Base-by-base conservation (phyloP, 257 asterid genomes). In the Ligustrum vulgare region DNA sequence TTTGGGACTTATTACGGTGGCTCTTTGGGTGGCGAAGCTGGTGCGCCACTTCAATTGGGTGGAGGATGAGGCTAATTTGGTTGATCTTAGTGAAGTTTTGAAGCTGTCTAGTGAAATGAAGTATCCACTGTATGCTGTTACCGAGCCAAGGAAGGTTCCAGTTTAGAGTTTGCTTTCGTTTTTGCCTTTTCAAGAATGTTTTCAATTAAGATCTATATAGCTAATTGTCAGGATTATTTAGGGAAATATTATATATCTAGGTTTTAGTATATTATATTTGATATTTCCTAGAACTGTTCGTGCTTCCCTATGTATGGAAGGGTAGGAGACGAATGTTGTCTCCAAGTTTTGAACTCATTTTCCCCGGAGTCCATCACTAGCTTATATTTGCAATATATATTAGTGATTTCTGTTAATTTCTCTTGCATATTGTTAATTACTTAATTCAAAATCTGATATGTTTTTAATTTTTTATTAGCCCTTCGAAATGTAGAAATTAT, bases 71-170 rank as follows among this genome's bases (percentile, higher is more conserved):
- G 23, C 5, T 45, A 33, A 70, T 16, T 86, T 85, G 69, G 90
- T 86, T 35, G 88, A 76, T 4, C 67, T 88, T 80, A 58, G 76
- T 0, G 93, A 88, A 84, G 72, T 70, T 36, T 18, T 88, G 86
- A 88, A 86, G 81, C 65, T 88, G 68, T 86, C 93, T 2, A 84
- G 90, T 35, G 93, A 88, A 82, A 88, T 88, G 93, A 84, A 86
- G 84, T 32, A 10, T 5, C 91, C 89, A 6, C 65, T 88, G 81
- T 5, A 60, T 4, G 91, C 82, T 4, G 84, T 85, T 12, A 84
- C 51, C 4, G 36, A 58, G 70, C 67, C 80, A 6, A 81, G 88
- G 80, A 67, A 75, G 62, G 78, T 82, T 78, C 71, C 74, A 18
- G 10, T 22, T 74, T 86, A 77, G 72, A 77, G 72, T 18, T 11